Evolutionary conservation across 179 eudicot genomes (phyloP), one percentile per base, ranked within the genome.

Genomic region (Silene vulgaris): DNA sequence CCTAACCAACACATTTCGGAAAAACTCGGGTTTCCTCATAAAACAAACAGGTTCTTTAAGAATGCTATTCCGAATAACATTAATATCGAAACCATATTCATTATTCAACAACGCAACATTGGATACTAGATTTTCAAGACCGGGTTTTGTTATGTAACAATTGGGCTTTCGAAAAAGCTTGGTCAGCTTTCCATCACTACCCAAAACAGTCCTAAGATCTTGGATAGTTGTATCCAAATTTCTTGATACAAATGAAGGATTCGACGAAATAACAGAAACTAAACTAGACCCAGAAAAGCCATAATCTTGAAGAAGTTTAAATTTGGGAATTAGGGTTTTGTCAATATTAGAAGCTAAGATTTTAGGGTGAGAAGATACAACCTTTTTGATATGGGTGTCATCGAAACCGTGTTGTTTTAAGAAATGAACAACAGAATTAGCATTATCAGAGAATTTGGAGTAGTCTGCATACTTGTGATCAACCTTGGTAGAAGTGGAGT

Each of bases 61-160:
- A 12, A 81, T 19, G 30, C 4, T 6, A 13, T 69, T 77, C 21
- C 73, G 19, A 35, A 86, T 81, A 6, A 19, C 8, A 0, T 79
- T 59, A 12, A 28, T 11, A 9, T 65, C 3, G n/a, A 75, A 16
- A 3, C 81, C 86, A 63, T 65, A 62, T 0, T 45, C 54, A 17
- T 40, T 61, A 20, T 65, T 56, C 32, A 85, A 71, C 32, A 78
- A 56, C 17, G 43, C 12, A 5, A 82, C 61, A 74, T 85, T 82
- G 0, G 80, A 48, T 28, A 54, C 52, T 6, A 82, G n/a, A 17
- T 32, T 28, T 13, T 50, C 0, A n/a, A 64, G 57, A 3, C 14
- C 11, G 52, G 43, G n/a, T 13, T 17, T 3, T 3, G 40, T 12
- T 0, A 4, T 29, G 32, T 7, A 65, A 29, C 0, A 16, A 16